A percentile compares a stretch with the other conserved stretches of the same genome.
phyloP scores from a whole-genome alignment of 306 rosid species.

The Amphicarpaea edgeworthii region DNA sequence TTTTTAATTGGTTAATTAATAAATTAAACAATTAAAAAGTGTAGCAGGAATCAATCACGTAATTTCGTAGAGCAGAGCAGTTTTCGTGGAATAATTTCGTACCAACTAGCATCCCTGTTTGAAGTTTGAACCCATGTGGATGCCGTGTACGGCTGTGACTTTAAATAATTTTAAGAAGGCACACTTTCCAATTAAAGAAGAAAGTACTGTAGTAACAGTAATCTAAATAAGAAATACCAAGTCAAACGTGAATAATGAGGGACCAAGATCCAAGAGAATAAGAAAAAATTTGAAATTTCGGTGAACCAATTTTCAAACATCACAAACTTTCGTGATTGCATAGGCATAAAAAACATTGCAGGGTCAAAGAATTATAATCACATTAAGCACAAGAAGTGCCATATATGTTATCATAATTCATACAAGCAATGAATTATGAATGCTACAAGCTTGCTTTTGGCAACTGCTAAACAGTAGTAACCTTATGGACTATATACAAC shows the following conservation, averaged over 20 bases:
- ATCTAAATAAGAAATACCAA: background rate
- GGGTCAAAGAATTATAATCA: background rate
- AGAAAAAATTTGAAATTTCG: too few species aligned
- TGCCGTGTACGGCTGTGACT: background rate
- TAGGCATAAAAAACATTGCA: background rate
- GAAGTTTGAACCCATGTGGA: background rate
- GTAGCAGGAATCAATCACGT: background rate
- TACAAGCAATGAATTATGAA: background rate
- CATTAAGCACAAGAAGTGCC: constrained; percentile 20
- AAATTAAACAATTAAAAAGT: background rate
- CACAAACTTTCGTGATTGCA: constrained; percentile 18
- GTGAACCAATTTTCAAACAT: too few species aligned
- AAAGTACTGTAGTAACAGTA: too few species aligned
- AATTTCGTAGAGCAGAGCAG: too few species aligned
- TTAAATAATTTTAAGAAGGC: background rate
- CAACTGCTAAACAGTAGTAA: background rate
- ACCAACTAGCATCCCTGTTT: too few species aligned
- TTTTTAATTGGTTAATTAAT: too few species aligned
- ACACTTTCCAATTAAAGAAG: background rate
- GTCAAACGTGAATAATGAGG: background rate
- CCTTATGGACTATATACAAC: constrained; percentile 62
- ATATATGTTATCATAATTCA: background rate
- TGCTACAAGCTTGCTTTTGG: background rate
- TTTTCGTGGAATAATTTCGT: too few species aligned
- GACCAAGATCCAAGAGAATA: too few species aligned